phyloP scores from a whole-genome alignment of 768 basidiomycete genomes.

The Paxillus involutus region DNA sequence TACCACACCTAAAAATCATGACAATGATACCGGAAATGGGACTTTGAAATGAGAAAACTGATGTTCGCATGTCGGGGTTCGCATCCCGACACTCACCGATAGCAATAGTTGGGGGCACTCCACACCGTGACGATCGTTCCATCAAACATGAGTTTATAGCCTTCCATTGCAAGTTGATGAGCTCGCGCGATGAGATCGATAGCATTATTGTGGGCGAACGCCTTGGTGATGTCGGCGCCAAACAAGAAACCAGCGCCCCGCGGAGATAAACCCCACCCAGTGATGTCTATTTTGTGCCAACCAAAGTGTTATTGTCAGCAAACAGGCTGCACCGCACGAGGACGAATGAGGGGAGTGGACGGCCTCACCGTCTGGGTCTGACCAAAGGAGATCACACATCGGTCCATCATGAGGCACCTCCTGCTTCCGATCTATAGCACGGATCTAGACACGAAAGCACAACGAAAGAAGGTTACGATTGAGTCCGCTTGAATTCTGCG shows the following conservation, averaged over 20 bases:
- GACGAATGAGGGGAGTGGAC: background rate
- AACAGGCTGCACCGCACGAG: conserved; percentile 4
- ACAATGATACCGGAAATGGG: conserved; percentile 26
- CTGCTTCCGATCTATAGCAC: conserved; percentile 92
- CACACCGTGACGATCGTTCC: conserved; percentile 94
- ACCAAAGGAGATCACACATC: conserved; percentile 99
- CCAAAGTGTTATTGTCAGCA: conserved; percentile 23
- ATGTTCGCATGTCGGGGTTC: conserved; percentile 13
- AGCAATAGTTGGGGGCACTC: conserved; percentile 98
- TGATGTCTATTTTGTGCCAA: conserved; percentile 58
- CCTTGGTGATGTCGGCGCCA: conserved; percentile 87
- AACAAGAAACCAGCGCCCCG: conserved; percentile 96
- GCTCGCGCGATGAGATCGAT: conserved; percentile 96
- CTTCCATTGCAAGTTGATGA: conserved; percentile 98
- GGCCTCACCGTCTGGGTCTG: conserved; percentile 89
- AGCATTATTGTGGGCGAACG: conserved; percentile 87
- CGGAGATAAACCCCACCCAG: conserved; percentile 96
- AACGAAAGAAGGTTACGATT: conserved; percentile 21
- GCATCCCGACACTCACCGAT: conserved; percentile 59
- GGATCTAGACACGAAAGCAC: conserved; percentile 58
- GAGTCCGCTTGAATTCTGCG: conserved; percentile 10
- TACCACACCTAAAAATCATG: conserved; percentile 73
- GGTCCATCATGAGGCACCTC: conserved; percentile 98
- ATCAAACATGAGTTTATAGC: conserved; percentile 97
- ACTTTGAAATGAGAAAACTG: conserved; percentile 11